Base-by-base conservation (phyloP, 1,139 yeast species). In the Saccharomycopsis crataegensis region DNA sequence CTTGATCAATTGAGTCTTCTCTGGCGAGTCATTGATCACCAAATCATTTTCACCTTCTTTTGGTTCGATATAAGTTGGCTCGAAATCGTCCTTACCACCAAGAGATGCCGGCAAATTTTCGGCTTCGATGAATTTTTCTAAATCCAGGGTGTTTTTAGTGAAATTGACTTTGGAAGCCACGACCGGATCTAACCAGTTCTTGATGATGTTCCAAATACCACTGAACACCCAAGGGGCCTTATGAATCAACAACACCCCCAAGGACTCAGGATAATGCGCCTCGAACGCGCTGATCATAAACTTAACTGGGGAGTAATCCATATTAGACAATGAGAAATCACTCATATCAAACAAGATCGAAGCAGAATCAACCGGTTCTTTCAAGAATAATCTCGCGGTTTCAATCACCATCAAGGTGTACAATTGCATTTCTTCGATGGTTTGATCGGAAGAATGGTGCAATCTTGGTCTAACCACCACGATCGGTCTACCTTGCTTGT, bases 151-250 rank as follows among this genome's bases (percentile, higher is more conserved):
- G 52, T 71, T 71, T 62, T 82, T 80, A 33, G 96, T 86, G 69
- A 89, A 89, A 32, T 77, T 75, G 60, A 89, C 83, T 68, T 87
- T 89, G 34, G 87, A 74, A 0, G 94, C 95, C 47, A 89, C 94
- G 8, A 83, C 91, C 1, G 96, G 96, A 64, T 89, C 96, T 56
- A 89, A 72, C 96, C 96, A 88, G 60, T 80, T 82, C 67, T 84
- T 87, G 62, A 89, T 82, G 60, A 88, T 77, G 58, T 81, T 82
- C 96, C 96, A 89, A 59, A 88, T 84, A 37, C 94, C 87, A 58
- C 83, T 78, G 72, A 89, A 89, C 48, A 89, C 77, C 94, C 96
- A 86, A 6, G 96, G 96, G 0, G 96, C 96, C 61, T 85, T 85
- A 70, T 89, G 95, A 59, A 89, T 81, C 63, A 86, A 74, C 52